phyloP scores from a whole-genome alignment of 352 stramenopile species.

The Pythium rishiriense region DNA sequence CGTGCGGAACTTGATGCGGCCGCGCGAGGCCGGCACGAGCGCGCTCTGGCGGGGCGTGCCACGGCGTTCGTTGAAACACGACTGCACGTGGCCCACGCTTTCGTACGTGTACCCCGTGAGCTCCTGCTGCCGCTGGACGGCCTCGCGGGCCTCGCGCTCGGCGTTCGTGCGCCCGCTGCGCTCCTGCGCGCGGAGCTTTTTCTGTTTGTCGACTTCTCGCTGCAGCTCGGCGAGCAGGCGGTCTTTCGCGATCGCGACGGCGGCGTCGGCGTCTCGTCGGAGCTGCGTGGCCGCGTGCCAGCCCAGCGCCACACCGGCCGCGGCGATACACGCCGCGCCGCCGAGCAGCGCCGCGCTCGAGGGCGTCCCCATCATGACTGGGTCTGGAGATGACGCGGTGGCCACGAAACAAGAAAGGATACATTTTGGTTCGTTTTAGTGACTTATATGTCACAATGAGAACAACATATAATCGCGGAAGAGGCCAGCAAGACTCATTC shows the following conservation, averaged over 20 bases:
- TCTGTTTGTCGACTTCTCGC: constrained; percentile 68
- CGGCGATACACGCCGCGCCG: constrained; percentile 21
- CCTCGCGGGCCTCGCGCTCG: constrained; percentile 61
- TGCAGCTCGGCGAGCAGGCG: constrained; percentile 47
- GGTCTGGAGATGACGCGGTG: neutral
- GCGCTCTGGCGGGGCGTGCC: constrained; percentile 81
- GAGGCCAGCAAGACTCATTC: neutral
- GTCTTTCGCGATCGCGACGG: constrained; percentile 25
- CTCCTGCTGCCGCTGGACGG: constrained; percentile 67
- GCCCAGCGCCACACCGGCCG: constrained; percentile 21
- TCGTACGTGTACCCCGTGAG: constrained; percentile 68
- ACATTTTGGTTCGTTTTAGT: constrained; percentile 10
- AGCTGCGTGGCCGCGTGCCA: constrained; percentile 17
- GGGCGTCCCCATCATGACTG: constrained; percentile 2
- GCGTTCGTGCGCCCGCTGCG: constrained; percentile 70
- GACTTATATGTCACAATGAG: constrained; percentile 9
- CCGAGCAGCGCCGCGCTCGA: constrained; percentile 14
- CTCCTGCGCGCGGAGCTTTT: constrained; percentile 71
- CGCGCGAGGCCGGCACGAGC: constrained; percentile 64
- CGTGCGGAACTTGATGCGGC: constrained; percentile 75
- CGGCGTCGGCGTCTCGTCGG: constrained; percentile 1
- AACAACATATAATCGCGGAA: neutral
- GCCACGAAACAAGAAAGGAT: neutral
- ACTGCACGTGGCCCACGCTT: constrained; percentile 70
- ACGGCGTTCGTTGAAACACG: constrained; percentile 86